Conservation (phyloP, 2,329 filamentous ascomycete species). For the Penicillium paneum region DNA sequence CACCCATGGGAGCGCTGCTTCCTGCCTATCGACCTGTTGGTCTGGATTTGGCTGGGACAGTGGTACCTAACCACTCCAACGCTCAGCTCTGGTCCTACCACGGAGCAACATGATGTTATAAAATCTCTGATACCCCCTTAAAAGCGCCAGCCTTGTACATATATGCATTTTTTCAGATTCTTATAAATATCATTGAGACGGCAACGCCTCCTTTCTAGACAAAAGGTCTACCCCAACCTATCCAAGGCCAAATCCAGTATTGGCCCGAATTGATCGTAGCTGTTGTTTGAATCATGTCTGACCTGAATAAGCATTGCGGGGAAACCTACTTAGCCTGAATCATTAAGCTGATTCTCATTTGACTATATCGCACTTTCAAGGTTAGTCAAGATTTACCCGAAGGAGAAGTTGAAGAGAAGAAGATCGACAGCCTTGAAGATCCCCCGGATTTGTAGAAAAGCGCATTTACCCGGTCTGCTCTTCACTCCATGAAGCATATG, state of each 20-base stretch:
- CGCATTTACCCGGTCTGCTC: conserved; percentile 6
- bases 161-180: conserved; percentile 3
- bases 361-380: background rate
- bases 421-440: background rate
- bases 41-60: background rate
- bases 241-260: background rate
- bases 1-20: background rate
- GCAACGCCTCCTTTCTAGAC: background rate
- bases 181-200: conserved; percentile 1
- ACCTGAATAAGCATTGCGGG: background rate
- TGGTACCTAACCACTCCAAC: background rate
- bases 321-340: background rate
- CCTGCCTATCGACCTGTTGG: background rate
- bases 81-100: background rate
- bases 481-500: background rate
- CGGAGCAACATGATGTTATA: background rate
- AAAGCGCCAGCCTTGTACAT: background rate
- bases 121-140: conserved; percentile 5
- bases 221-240: background rate
- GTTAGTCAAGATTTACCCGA: background rate
- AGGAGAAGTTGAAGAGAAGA: background rate
- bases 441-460: background rate
- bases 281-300: background rate
- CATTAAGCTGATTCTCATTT: background rate
- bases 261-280: background rate